phyloP scores from a whole-genome alignment of 768 basidiomycete genomes.

The Pluteus cervinus region DNA sequence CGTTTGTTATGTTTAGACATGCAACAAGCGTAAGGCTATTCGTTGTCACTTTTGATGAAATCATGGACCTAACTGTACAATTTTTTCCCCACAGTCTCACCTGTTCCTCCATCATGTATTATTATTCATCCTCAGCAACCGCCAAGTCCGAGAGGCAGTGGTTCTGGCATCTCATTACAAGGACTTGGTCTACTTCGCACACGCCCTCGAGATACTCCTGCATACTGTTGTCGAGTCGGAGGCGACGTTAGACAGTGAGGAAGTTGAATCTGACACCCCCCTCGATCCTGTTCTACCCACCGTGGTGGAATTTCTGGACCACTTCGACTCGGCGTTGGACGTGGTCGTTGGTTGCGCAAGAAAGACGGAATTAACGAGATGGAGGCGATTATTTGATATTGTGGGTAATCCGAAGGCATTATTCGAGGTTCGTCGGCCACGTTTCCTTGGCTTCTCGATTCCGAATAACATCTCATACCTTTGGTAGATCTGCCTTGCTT shows the following conservation, averaged over 20 bases:
- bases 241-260: slow-evolving; percentile 28
- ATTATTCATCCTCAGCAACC: slow-evolving; percentile 67
- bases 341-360: slow-evolving; percentile 95
- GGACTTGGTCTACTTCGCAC: slow-evolving; percentile 85
- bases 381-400: slow-evolving; percentile 82
- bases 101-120: slow-evolving; percentile 92
- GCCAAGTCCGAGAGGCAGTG: slow-evolving; percentile 70
- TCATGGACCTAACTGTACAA: slow-evolving; percentile 1
- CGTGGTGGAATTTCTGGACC: slow-evolving; percentile 87
- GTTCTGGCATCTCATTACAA: slow-evolving; percentile 83
- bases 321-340: slow-evolving; percentile 86
- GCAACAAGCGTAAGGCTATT: slow-evolving; percentile 64
- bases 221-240: slow-evolving; percentile 92
- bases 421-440: slow-evolving; percentile 63
- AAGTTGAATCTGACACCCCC: slow-evolving; percentile 21
- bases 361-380: slow-evolving; percentile 91
- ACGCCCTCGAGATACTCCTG: slow-evolving; percentile 90
- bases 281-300: slow-evolving; percentile 45
- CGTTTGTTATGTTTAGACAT: slow-evolving; percentile 90
- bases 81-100: slow-evolving; percentile 56
- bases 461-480: slow-evolving; percentile 2
- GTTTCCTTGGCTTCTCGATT: background rate
- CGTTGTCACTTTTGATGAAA: slow-evolving; percentile 1
- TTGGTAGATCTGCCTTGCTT: slow-evolving; percentile 63
- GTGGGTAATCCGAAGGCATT: slow-evolving; percentile 88